Evolutionary conservation across 148 eudicot genomes (phyloP), one percentile per base, ranked within the genome.

Genomic region (Fallopia convolvulus): DNA sequence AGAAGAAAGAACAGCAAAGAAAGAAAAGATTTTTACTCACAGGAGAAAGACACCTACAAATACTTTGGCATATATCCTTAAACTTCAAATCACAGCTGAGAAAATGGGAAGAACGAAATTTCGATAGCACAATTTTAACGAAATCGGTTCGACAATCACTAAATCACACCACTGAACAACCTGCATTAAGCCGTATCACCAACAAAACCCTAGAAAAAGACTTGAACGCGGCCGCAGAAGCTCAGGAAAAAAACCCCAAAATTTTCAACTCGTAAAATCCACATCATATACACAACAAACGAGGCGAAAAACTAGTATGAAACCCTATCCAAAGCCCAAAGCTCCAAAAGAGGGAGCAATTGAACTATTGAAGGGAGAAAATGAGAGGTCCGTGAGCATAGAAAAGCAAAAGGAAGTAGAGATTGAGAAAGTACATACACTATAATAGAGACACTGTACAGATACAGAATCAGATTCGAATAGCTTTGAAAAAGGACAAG

Each of bases 401-500:
- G 36, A 65, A 30, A 68, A 36, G 72, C 72, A 68, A 68, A 36
- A 68, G 72, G 46, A 33, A 39, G 72, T 36, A 68, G 44, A 68
- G 46, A 68, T 68, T 68, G 44, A 36, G 44, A 68, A 32, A 68
- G 72, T 68, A 68, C 72, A 17, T 30, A 26, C 11, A 6, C 20
- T 26, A 26, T 23, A 61, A 9, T 11, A 61, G 63, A 56, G 63
- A 58, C 32, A 50, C 7, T 0, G 8, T 9, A 44, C 47, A 44
- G 47, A 65, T 65, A 65, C n/a, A 66, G 72, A 66, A 66, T 66
- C 72, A 39, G 72, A 68, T 5, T 39, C 46, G 20, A 68, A 14
- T 68, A 68, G 46, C 72, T 68, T 18, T 8, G 72, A 36, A 68
- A 68, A 68, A 23, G 72, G 72, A 68, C 21, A 61, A 68, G 39